Evolutionary conservation across 805 yeast species (phyloP).

Genomic region (Schizosaccharomyces octosporus): DNA sequence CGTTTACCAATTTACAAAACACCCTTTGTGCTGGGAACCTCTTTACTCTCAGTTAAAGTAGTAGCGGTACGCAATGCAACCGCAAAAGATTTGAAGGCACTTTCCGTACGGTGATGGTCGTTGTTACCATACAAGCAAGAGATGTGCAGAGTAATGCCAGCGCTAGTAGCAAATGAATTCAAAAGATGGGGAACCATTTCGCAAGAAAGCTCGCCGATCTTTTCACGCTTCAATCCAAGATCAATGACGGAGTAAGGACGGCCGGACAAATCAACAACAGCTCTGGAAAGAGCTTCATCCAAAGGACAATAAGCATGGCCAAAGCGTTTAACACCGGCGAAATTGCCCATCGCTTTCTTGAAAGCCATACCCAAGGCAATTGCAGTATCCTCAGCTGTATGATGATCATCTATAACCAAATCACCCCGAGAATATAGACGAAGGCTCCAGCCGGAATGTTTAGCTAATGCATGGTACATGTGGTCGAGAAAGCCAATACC

Average conservation of each 20-base stretch:
- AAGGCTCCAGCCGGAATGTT: conserved; percentile 90
- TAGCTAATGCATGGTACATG: conserved; percentile 90
- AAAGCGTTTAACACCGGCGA: conserved; percentile 75
- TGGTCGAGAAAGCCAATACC: conserved; percentile 93
- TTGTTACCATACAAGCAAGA: conserved; percentile 83
- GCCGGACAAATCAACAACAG: conserved; percentile 86
- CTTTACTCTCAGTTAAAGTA: conserved; percentile 60
- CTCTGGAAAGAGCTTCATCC: conserved; percentile 85
- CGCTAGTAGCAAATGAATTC: conserved; percentile 82
- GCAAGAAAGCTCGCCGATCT: conserved; percentile 70
- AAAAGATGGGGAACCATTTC: conserved; percentile 97
- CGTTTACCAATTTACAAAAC: conserved; percentile 23
- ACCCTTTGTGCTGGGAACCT: conserved; percentile 91
- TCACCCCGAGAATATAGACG: conserved; percentile 81
- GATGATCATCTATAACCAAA: conserved; percentile 89
- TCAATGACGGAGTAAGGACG: conserved; percentile 82
- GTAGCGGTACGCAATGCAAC: conserved; percentile 73
- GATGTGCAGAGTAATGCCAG: conserved; percentile 75
- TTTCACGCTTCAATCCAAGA: conserved; percentile 73
- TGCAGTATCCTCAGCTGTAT: conserved; percentile 86
- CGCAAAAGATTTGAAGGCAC: conserved; percentile 90
- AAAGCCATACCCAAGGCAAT: conserved; percentile 78
- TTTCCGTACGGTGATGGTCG: conserved; percentile 89
- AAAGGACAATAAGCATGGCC: conserved; percentile 87
- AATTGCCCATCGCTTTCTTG: conserved; percentile 68